Percentiles rank a stretch among this genome's conserved stretches.
phyloP scores from a whole-genome alignment of 192 early-diverging fungal species.

The Linnemannia schmuckeri region DNA sequence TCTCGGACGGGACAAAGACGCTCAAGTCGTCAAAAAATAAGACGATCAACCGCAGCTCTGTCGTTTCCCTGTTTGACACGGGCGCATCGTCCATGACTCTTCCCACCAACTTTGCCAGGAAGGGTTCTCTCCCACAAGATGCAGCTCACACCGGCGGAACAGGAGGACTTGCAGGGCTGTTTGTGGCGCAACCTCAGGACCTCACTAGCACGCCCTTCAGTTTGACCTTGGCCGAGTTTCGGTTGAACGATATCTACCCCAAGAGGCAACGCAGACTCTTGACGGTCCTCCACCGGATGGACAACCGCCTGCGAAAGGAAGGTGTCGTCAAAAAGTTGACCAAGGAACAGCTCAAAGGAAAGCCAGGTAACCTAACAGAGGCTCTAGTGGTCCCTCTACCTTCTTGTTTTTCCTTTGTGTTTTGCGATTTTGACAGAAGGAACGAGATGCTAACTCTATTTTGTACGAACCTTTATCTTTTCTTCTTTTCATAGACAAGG shows the following conservation, averaged over 20 bases:
- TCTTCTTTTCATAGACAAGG: conserved; percentile 33
- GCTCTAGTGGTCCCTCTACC: background rate
- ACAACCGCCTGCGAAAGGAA: conserved; percentile 48
- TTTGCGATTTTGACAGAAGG: background rate
- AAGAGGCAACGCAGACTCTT: conserved; percentile 49
- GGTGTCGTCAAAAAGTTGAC: conserved; percentile 52
- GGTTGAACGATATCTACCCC: conserved; percentile 53
- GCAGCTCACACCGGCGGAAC: conserved; percentile 3
- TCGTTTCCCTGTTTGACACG: conserved; percentile 35
- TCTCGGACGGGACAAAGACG: conserved; percentile 19
- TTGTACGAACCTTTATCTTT: background rate
- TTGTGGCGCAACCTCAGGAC: conserved; percentile 36
- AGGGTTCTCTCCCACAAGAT: conserved; percentile 44
- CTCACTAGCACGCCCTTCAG: conserved; percentile 45
- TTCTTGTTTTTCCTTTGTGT: background rate
- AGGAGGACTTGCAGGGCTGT: conserved; percentile 36
- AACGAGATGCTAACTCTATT: background rate
- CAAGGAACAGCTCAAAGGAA: conserved; percentile 58
- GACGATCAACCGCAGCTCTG: conserved; percentile 41
- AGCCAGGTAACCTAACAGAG: conserved; percentile 39
- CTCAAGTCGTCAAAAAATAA: conserved; percentile 44
- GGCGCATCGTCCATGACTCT: conserved; percentile 33
- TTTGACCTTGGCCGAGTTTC: conserved; percentile 57
- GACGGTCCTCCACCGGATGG: conserved; percentile 54
- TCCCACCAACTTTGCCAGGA: conserved; percentile 50